Conservation (phyloP, 441 rosid species). For the Populus hybrid region DNA sequence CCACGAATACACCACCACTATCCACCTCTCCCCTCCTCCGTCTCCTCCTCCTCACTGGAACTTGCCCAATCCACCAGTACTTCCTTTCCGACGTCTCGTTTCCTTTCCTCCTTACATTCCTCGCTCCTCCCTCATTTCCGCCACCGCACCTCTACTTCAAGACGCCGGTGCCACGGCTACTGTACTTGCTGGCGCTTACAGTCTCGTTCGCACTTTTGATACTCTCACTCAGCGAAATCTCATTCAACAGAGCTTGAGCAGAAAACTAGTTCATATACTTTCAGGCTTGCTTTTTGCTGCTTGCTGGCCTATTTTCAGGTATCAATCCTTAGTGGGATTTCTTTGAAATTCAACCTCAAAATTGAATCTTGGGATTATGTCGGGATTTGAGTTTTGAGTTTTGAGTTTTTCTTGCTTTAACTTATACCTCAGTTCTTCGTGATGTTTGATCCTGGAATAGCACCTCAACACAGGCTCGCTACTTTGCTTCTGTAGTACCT, state of each 20-base stretch:
- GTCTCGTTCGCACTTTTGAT: constrained; percentile 60
- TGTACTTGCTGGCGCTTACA: constrained; percentile 66
- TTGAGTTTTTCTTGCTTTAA: not conserved
- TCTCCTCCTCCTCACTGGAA: not conserved
- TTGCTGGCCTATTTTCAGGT: constrained; percentile 92
- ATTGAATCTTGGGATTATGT: not conserved
- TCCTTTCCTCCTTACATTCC: not conserved
- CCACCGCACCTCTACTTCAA: constrained; percentile 33
- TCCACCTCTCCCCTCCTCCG: not conserved
- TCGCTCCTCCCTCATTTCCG: constrained; percentile 2
- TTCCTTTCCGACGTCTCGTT: not conserved
- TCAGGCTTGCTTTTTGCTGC: constrained; percentile 73
- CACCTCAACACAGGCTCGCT: constrained; percentile 61
- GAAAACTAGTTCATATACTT: constrained; percentile 82
- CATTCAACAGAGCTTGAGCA: constrained; percentile 74
- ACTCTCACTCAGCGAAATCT: constrained; percentile 53
- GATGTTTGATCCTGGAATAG: constrained; percentile 49
- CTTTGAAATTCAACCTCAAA: not conserved
- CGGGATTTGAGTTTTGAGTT: no score
- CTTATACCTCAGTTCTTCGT: not conserved
- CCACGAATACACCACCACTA: not conserved
- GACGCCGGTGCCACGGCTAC: constrained; percentile 67
- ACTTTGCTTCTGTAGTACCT: constrained; percentile 75
- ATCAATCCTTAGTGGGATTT: not conserved
- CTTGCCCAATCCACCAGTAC: not conserved